A percentile compares a stretch with the other conserved stretches of the same genome.
Evolutionary conservation across 495 filamentous ascomycete genomes (phyloP).

Genomic region (Neurospora sp.): DNA sequence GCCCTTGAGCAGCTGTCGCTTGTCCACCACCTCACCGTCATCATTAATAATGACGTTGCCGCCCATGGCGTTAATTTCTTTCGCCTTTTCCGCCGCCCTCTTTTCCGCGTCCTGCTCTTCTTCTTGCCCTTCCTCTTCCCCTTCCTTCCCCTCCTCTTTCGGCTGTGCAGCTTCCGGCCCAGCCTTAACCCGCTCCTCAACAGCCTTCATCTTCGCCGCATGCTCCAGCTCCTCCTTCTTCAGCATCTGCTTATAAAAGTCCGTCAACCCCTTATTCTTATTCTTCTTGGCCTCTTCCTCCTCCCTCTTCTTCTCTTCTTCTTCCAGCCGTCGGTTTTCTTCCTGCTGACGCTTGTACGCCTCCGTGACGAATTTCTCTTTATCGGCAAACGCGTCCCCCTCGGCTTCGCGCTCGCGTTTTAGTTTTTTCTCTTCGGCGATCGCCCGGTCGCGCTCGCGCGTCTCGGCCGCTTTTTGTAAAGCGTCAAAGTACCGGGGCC

Average conservation of each 20-base stretch:
- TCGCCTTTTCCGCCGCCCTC: conserved; percentile 59
- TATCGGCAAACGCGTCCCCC: conserved; percentile 88
- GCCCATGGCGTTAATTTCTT: conserved; percentile 62
- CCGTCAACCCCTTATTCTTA: conserved; percentile 67
- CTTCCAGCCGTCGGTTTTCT: conserved; percentile 66
- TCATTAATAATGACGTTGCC: conserved; percentile 72
- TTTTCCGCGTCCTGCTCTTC: conserved; percentile 39
- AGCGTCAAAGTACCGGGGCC: conserved; percentile 75
- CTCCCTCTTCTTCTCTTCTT: conserved; percentile 66
- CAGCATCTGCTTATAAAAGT: conserved; percentile 77
- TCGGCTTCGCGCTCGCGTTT: conserved; percentile 84
- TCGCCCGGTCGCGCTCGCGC: conserved; percentile 77
- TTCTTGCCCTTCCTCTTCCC: conserved; percentile 8
- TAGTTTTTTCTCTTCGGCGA: conserved; percentile 80
- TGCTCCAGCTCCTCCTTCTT: conserved; percentile 69
- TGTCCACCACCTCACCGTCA: conserved; percentile 89
- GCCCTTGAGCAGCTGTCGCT: conserved; percentile 77
- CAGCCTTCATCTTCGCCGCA: conserved; percentile 54
- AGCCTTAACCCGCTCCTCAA: conserved; percentile 53
- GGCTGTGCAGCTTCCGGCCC: conserved; percentile 24
- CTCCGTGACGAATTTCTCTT: conserved; percentile 94
- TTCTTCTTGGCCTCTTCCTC: conserved; percentile 57
- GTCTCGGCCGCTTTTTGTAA: conserved; percentile 72
- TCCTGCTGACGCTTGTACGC: conserved; percentile 92
- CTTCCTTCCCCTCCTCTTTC: conserved; percentile 12